Evolutionary conservation across 371 early-diverging fungal genomes (phyloP).

Genomic region (Syncephalastrum contaminatum): DNA sequence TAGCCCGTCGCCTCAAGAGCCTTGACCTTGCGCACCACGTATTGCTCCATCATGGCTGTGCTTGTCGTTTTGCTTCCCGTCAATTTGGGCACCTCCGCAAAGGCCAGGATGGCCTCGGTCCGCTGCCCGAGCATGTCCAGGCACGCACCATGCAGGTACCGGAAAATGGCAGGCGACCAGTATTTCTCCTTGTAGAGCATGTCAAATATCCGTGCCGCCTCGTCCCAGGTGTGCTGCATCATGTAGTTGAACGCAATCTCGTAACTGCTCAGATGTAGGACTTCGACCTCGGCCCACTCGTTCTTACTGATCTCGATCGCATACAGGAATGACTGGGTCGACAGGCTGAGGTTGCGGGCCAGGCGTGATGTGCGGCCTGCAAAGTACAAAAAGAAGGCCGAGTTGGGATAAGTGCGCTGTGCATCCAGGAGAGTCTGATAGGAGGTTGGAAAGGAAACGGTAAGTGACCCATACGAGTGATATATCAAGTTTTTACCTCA

Average conservation of each 20-base stretch:
- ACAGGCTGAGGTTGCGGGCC: constrained; percentile 45
- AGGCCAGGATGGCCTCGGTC: constrained; percentile 49
- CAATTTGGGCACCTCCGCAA: constrained; percentile 37
- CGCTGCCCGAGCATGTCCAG: constrained; percentile 35
- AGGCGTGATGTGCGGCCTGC: constrained; percentile 59
- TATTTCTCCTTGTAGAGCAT: constrained; percentile 54
- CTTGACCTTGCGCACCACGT: constrained; percentile 54
- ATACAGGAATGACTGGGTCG: constrained; percentile 49
- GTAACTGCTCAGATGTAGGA: constrained; percentile 51
- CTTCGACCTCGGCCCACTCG: constrained; percentile 56
- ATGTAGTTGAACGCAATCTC: constrained; percentile 61
- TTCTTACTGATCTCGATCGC: constrained; percentile 51
- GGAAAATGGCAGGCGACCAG: constrained; percentile 63
- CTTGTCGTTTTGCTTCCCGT: constrained; percentile 45
- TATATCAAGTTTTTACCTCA: constrained; percentile 30
- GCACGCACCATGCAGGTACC: constrained; percentile 43
- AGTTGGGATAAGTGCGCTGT: constrained; percentile 56
- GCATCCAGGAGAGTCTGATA: constrained; percentile 54
- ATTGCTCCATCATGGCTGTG: constrained; percentile 53
- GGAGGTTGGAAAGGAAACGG: too few species aligned
- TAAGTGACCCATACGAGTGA: neutral
- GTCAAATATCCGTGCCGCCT: constrained; percentile 52
- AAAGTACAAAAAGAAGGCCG: constrained; percentile 65
- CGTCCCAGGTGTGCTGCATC: constrained; percentile 58
- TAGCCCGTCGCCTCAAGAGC: constrained; percentile 53